phyloP scores from a whole-genome alignment of 78 protist species.

The Trichosphaerium sp. region DNA sequence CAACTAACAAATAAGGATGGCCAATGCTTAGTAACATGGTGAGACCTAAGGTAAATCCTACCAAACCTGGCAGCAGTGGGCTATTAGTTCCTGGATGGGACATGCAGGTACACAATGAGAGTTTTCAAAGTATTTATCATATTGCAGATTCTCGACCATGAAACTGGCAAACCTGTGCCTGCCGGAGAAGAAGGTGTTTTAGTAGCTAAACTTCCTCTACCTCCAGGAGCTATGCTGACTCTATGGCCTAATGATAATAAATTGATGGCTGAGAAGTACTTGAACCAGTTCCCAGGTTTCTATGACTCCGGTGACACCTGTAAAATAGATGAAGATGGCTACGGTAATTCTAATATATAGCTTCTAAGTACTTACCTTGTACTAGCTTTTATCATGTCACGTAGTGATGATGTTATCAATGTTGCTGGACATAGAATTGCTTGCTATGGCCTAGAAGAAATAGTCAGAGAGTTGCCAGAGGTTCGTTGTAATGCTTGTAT shows the following conservation, averaged over 20 bases:
- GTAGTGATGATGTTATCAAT: slow-evolving; percentile 85
- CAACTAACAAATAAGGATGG: too few species aligned
- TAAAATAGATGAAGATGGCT: slow-evolving; percentile 24
- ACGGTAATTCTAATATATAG: too few species aligned
- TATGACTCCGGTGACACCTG: slow-evolving; percentile 69
- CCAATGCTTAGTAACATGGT: slow-evolving; percentile 4
- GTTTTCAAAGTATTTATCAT: not conserved
- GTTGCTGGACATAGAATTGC: slow-evolving; percentile 75
- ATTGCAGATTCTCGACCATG: not conserved
- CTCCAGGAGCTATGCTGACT: slow-evolving; percentile 46
- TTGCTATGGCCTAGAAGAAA: slow-evolving; percentile 61
- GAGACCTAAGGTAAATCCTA: not conserved
- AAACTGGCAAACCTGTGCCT: not conserved
- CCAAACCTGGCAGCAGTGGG: slow-evolving; percentile 11
- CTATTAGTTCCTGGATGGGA: slow-evolving; percentile 54
- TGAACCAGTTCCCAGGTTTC: slow-evolving; percentile 24
- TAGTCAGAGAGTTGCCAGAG: slow-evolving; percentile 11
- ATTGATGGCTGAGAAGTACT: slow-evolving; percentile 23
- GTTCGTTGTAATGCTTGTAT: too few species aligned
- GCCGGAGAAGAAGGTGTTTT: slow-evolving; percentile 35
- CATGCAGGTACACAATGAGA: not conserved
- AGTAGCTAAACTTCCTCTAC: slow-evolving; percentile 45
- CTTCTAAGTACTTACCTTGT: too few species aligned
- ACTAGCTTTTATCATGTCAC: slow-evolving; percentile 49
- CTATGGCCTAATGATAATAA: slow-evolving; percentile 36